Percentiles rank a stretch among this genome's conserved stretches.
Evolutionary conservation across 148 eudicot species (phyloP).

Genomic region (Agrostemma githago): DNA sequence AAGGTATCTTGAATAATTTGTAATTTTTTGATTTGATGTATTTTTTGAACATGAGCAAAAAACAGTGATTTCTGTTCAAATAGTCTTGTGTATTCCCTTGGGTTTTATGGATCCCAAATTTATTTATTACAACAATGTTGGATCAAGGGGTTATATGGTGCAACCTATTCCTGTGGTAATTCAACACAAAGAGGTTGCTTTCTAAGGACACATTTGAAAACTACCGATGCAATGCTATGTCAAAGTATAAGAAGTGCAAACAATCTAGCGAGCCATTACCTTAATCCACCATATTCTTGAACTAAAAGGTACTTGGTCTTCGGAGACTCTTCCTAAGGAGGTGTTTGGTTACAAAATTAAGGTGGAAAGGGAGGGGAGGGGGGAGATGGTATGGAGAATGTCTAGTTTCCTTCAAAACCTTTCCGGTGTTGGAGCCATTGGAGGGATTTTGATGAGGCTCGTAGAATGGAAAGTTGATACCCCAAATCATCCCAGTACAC

Average conservation of each 20-base stretch:
- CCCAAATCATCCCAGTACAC: too few species aligned
- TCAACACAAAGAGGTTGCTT: background rate
- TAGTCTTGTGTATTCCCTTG: background rate
- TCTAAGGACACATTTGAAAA: background rate
- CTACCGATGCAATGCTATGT: background rate
- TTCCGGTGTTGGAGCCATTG: too few species aligned
- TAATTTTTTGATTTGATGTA: background rate
- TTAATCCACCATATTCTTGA: background rate
- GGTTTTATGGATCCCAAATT: background rate
- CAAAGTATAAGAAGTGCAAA: background rate
- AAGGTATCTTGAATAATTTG: conserved; percentile 46
- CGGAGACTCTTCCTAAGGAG: background rate
- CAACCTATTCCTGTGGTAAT: background rate
- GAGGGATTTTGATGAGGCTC: too few species aligned
- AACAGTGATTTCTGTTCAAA: background rate
- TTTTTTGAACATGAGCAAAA: background rate
- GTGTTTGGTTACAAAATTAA: too few species aligned
- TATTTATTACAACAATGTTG: background rate
- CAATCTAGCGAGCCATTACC: background rate
- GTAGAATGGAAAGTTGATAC: too few species aligned
- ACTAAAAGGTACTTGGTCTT: background rate
- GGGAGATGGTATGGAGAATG: too few species aligned
- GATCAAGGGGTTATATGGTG: background rate
- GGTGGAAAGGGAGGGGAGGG: too few species aligned
- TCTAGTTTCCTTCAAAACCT: too few species aligned